Evolutionary conservation across 2,329 filamentous ascomycete species (phyloP).

Genomic region (Herpotrichia juniperi): DNA sequence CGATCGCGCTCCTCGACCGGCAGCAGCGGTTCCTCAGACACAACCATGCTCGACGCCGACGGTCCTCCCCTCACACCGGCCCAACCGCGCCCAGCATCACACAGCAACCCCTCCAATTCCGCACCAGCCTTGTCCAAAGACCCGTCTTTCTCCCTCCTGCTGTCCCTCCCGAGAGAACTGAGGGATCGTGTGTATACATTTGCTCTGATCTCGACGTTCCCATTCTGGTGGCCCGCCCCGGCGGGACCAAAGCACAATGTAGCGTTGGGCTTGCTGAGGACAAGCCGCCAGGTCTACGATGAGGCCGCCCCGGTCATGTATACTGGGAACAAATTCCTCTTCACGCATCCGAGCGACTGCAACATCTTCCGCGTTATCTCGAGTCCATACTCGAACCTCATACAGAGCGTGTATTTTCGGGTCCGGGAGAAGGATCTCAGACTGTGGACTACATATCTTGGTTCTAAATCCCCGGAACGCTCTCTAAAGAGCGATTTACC

Average conservation of each 20-base stretch:
- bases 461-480: conserved; percentile 33
- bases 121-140: conserved; percentile 16
- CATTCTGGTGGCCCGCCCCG: conserved; percentile 42
- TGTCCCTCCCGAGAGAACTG: conserved; percentile 45
- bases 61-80: conserved; percentile 32
- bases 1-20: conserved; percentile 36
- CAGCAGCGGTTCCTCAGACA: conserved; percentile 38
- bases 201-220: conserved; percentile 35
- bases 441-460: conserved; percentile 45
- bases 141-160: conserved; percentile 37
- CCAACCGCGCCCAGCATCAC: conserved; percentile 32
- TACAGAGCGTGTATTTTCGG: conserved; percentile 40
- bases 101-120: conserved; percentile 17
- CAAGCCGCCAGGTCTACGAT: conserved; percentile 35
- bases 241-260: conserved; percentile 26
- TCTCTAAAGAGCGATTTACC: conserved; percentile 43
- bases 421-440: conserved; percentile 45
- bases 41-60: conserved; percentile 42
- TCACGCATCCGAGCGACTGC: conserved; percentile 47
- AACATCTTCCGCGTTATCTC: conserved; percentile 47
- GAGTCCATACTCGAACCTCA: conserved; percentile 31
- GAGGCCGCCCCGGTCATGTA: conserved; percentile 46
- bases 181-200: conserved; percentile 42
- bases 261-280: conserved; percentile 33
- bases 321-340: conserved; percentile 43